These are phyloP conservation scores for Chrysopogon serrulatus DNA, from an alignment of 176 grass and related monocot species.

Conservation along the genomic window DNA sequence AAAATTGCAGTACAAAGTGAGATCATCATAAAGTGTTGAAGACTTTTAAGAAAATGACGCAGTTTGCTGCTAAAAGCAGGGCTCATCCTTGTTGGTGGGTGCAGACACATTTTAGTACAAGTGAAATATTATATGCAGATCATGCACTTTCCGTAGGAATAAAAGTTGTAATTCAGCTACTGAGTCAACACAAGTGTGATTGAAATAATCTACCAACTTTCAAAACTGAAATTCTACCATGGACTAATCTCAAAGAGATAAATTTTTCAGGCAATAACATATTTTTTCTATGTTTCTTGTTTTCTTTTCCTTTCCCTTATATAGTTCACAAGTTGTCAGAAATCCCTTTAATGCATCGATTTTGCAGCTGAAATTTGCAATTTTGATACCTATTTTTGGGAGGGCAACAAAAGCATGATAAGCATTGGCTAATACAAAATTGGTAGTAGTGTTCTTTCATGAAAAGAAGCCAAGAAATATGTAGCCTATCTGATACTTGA, in stretches of 20 bases:
- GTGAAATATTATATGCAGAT: neutral
- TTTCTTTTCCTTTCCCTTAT: neutral
- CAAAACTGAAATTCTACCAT: neutral
- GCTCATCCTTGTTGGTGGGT: too few relatives aligned
- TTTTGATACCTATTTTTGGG: neutral
- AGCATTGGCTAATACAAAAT: neutral
- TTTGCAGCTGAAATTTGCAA: neutral
- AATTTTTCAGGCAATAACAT: neutral
- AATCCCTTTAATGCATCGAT: too few relatives aligned
- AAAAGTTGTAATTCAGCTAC: neutral
- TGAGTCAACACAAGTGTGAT: neutral
- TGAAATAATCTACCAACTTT: neutral
- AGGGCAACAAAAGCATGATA: too few relatives aligned
- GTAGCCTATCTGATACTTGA: conserved; percentile 49
- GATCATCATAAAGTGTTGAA: neutral
- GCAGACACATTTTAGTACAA: neutral
- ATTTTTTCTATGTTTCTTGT: neutral
- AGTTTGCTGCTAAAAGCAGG: neutral
- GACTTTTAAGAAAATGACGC: neutral
- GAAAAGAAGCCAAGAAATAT: neutral
- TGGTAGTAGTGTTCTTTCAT: neutral
- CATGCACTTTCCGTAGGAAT: neutral
- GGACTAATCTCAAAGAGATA: neutral
- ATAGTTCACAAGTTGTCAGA: neutral
- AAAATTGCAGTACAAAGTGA: neutral